Conservation (phyloP, 2,329 filamentous ascomycete genomes). For the Trichoderma semiorbis region DNA sequence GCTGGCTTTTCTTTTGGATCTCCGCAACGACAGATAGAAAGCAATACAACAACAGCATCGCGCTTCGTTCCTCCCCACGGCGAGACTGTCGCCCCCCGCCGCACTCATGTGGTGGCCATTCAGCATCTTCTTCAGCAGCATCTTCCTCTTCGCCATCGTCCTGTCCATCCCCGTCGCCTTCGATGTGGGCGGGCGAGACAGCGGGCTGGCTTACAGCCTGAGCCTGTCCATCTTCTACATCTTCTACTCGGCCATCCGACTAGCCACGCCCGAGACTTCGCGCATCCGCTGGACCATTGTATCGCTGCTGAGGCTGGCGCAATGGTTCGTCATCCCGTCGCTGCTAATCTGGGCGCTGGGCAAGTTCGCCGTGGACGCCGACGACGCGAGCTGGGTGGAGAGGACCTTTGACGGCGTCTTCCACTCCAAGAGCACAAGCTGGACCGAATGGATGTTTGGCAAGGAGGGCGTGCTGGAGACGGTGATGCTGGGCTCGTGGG, state of each 20-base stretch:
- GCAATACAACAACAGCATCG: background rate
- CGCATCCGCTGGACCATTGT: conserved; percentile 70
- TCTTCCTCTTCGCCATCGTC: conserved; percentile 88
- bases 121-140: conserved; percentile 71
- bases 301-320: conserved; percentile 66
- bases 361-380: conserved; percentile 92
- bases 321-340: conserved; percentile 82
- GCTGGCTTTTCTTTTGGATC: background rate
- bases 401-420: conserved; percentile 68
- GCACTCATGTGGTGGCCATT: conserved; percentile 76
- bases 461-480: conserved; percentile 76
- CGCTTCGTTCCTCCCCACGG: conserved; percentile 19
- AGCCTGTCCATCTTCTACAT: conserved; percentile 89
- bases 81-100: conserved; percentile 30
- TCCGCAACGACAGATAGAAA: background rate
- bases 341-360: conserved; percentile 94
- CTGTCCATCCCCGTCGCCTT: conserved; percentile 96
- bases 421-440: conserved; percentile 58
- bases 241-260: conserved; percentile 74
- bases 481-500: conserved; percentile 80
- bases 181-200: conserved; percentile 93
- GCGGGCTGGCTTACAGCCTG: conserved; percentile 89
- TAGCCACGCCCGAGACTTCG: conserved; percentile 76
- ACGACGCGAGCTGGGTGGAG: conserved; percentile 82
- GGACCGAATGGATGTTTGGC: conserved; percentile 86